Percentiles rank a stretch among this genome's conserved stretches.
These are phyloP conservation scores for Lunasporangiospora selenospora DNA, from an alignment of 192 early-diverging fungal genomes.

Conservation along the genomic window DNA sequence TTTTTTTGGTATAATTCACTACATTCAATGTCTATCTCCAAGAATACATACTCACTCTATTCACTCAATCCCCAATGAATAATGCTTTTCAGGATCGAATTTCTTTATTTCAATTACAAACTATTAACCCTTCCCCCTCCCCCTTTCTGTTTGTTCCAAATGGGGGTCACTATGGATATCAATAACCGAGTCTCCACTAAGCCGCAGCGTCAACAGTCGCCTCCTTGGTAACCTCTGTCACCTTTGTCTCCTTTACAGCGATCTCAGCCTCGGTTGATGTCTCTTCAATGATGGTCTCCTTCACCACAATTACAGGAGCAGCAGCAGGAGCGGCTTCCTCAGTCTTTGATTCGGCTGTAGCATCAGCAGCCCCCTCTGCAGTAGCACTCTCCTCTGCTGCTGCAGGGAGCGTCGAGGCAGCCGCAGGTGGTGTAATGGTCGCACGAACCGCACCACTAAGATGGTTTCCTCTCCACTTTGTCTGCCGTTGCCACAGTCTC, in stretches of 20 bases:
- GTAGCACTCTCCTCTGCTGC: background rate
- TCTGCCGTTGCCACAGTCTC: constrained; percentile 32
- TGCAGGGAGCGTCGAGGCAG: background rate
- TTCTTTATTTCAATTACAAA: background rate
- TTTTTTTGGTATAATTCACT: too few species aligned
- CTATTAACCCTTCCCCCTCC: background rate
- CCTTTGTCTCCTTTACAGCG: background rate
- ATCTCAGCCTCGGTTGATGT: background rate
- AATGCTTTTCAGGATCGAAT: background rate
- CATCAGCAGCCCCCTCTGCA: background rate
- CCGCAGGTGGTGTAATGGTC: background rate
- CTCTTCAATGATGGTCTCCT: constrained; percentile 14
- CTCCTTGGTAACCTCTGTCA: background rate
- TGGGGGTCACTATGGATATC: background rate
- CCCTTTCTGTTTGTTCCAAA: background rate
- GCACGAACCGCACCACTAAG: constrained; percentile 33
- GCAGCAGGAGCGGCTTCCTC: background rate
- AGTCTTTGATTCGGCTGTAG: background rate
- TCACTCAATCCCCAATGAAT: too few species aligned
- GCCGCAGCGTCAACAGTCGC: constrained; percentile 6
- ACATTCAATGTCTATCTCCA: too few species aligned
- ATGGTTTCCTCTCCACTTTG: constrained; percentile 19
- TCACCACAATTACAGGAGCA: constrained; percentile 2
- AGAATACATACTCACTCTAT: too few species aligned
- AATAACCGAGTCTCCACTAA: constrained; percentile 4